A percentile compares a stretch with the other conserved stretches of the same genome.
Conservation (phyloP, 1,284 basidiomycete species). For the Puccinia triticina region DNA sequence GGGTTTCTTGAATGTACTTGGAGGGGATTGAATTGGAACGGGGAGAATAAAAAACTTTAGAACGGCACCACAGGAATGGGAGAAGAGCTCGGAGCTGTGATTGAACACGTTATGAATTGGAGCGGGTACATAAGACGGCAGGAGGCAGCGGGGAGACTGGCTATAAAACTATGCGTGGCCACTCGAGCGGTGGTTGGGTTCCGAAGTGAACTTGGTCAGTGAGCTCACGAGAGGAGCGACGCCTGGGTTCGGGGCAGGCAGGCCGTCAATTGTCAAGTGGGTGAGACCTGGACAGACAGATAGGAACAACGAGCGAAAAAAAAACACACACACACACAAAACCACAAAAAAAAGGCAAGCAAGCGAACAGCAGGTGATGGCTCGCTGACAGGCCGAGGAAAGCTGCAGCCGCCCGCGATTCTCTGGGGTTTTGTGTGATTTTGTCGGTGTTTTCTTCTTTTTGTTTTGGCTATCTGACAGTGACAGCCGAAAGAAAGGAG, state of each 20-base stretch:
- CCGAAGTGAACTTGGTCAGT: constrained; percentile 27
- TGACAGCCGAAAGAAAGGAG: constrained; percentile 27
- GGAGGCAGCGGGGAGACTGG: background rate
- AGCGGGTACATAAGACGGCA: constrained; percentile 1
- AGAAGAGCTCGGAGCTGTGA: too few relatives aligned
- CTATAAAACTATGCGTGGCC: constrained; percentile 1
- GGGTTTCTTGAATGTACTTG: background rate
- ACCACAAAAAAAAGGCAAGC: background rate
- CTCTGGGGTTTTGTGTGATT: background rate
- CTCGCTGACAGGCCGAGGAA: constrained; percentile 6
- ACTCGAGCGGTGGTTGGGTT: constrained; percentile 20
- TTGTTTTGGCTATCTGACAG: constrained; percentile 7
- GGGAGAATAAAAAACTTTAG: background rate
- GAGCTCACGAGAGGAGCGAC: background rate
- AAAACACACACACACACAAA: background rate
- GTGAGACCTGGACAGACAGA: constrained; percentile 29
- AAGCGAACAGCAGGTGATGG: background rate
- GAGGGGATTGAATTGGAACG: constrained; percentile 10
- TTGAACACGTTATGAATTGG: constrained; percentile 25
- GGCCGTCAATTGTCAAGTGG: constrained; percentile 29
- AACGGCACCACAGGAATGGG: background rate
- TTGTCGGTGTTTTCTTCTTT: background rate
- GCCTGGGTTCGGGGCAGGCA: constrained; percentile 23
- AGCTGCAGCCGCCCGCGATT: background rate
- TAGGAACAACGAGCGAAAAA: constrained; percentile 7